Base-by-base conservation (phyloP, 78 protist species). In the Dictyostelium firmibasis region DNA sequence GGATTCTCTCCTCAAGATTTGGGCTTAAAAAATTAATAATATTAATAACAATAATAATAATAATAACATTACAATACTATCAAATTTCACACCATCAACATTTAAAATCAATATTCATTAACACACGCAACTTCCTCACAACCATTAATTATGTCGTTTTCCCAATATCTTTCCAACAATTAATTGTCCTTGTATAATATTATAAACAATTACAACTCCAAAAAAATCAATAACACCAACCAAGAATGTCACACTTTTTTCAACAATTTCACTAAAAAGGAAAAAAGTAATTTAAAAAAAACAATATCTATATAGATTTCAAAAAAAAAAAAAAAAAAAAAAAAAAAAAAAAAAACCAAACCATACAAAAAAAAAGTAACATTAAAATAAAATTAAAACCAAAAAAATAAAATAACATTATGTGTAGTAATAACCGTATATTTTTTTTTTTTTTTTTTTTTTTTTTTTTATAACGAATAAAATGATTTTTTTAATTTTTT, bases 1-100 rank as follows among this genome's bases (percentile, higher is more conserved):
- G 99, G 99, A 99, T 89, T 38, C 93, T 29, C 33, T 85, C 27
- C 96, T 99, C 69, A 87, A 87, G 67, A 62, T 87, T 20, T 87
- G 93, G 74, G 25, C 64, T 57, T 85, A 85, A 67, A 67, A 85
- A 3, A 23, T 33, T 31, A 72, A 72, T 31, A 14, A 72, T 33
- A 72, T 18, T 31, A 31, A 29, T 31, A 70, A 27, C 7, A 36
- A 77, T 7, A 41, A 41, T 23, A 77, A 41, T 38, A 20, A 67
- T 14, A 62, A 13, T 31, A 62, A 67, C 70, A 75, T 13, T 29
- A 36, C 27, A 38, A n/a, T 1, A 20, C 6, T 31, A 76, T 33
- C 38, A 35, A 75, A 20, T 57, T 57, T 57, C 67, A 20, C 9
- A 20, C 20, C 64, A 53, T 20, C 43, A 38, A 14, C 62, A 50